Evolutionary conservation across 2,329 filamentous ascomycete genomes (phyloP).

Genomic region (Xylaria sp.): DNA sequence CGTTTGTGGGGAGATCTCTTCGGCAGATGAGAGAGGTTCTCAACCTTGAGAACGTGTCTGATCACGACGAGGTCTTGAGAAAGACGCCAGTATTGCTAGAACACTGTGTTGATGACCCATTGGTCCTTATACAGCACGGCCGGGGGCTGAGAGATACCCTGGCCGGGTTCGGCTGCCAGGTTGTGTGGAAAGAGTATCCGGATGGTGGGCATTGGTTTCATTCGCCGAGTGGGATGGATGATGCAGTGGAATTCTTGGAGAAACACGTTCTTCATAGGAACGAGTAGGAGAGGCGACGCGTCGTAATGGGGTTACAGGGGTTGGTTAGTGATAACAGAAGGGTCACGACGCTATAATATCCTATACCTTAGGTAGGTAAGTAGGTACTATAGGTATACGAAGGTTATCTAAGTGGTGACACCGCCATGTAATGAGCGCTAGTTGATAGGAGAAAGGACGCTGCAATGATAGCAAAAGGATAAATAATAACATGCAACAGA

Average conservation of each 20-base stretch:
- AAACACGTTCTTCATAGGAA: constrained; percentile 17
- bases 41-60: constrained; percentile 43
- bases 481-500: too few species aligned
- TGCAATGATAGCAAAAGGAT: too few species aligned
- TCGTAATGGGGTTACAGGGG: not conserved
- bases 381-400: too few species aligned
- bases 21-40: constrained; percentile 48
- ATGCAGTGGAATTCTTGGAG: constrained; percentile 53
- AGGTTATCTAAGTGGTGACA: too few species aligned
- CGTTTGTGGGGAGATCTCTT: constrained; percentile 42
- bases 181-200: constrained; percentile 57
- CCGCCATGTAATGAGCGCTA: too few species aligned
- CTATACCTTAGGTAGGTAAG: too few species aligned
- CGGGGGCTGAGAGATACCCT: constrained; percentile 53
- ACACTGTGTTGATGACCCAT: constrained; percentile 58
- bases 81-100: constrained; percentile 60
- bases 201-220: constrained; percentile 60
- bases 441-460: too few species aligned
- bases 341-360: too few species aligned
- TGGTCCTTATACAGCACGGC: constrained; percentile 55
- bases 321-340: not conserved
- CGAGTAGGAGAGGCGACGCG: not conserved
- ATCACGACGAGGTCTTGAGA: constrained; percentile 47
- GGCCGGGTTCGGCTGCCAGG: constrained; percentile 52
- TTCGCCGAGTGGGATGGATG: constrained; percentile 57